Percentiles rank a stretch among this genome's conserved stretches.
Conservation (phyloP, 257 asterid species). For the Leonotis leonurus region DNA sequence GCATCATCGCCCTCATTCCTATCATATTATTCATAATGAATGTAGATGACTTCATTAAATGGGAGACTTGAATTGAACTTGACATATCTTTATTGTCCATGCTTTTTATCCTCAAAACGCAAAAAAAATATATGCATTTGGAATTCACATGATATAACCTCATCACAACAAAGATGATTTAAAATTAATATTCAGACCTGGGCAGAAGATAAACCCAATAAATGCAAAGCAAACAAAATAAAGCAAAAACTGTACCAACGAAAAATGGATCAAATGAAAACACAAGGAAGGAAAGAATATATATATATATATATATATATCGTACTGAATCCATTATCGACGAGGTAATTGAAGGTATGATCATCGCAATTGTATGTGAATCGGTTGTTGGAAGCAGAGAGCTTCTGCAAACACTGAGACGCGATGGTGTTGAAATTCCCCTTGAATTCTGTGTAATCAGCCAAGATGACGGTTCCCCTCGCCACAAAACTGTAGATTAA, state of each 20-base stretch:
- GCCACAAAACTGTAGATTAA: constrained; percentile 53
- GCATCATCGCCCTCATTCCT: too few species aligned
- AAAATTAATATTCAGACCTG: not conserved
- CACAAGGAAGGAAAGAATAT: too few species aligned
- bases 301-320: too few species aligned
- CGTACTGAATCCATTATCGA: constrained; percentile 49
- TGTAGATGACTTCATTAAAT: too few species aligned
- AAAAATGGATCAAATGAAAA: not conserved
- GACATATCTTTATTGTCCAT: too few species aligned
- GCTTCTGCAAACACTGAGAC: constrained; percentile 45
- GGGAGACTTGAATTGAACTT: too few species aligned
- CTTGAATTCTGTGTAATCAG: constrained; percentile 41
- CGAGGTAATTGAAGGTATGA: constrained; percentile 48
- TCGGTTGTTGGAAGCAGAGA: constrained; percentile 39
- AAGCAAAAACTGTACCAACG: too few species aligned
- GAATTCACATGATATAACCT: too few species aligned
- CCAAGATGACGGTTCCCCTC: constrained; percentile 40
- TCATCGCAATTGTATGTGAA: constrained; percentile 50
- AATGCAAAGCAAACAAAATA: not conserved
- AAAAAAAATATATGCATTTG: too few species aligned
- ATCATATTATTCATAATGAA: too few species aligned
- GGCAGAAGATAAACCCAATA: not conserved
- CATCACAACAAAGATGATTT: too few species aligned
- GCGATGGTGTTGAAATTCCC: constrained; percentile 47
- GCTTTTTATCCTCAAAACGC: too few species aligned